Base-by-base conservation (phyloP, 805 yeast species). In the Soucietia sequanensis region DNA sequence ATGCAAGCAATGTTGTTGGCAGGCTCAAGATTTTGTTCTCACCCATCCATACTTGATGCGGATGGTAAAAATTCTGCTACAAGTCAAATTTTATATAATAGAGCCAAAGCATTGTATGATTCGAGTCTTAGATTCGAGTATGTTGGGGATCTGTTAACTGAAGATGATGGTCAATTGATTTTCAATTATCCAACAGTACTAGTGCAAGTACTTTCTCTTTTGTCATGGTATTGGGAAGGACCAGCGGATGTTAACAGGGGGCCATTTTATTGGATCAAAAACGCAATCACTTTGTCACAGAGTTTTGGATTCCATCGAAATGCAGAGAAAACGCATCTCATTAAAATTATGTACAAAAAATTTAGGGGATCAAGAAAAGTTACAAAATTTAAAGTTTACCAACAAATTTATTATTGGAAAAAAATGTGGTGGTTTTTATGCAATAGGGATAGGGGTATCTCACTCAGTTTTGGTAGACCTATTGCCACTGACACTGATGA, bases 111-210 rank as follows among this genome's bases (percentile, higher is more conserved):
- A n/a, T 17, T 41, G 19, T 38, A 22, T 19, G 37, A 38, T 30
- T n/a, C 42, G 12, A 32, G 24, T 20, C 5, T 33, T 12, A n/a
- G 17, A 6, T 36, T 43, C 21, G 43, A 41, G n/a, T 41, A 43
- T 19, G 39, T 30, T 8, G 47, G 37, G 14, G 33, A 29, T 19
- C 31, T 23, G 34, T 34, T 4, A 35, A 28, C 23, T 16, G 39
- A 31, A 8, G 40, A 41, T 12, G 34, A 25, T 11, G 38, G 43
- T 8, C 42, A 37, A 13, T 19, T 44, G 5, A 17, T 34, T 2
- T 44, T 41, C 35, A 34, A 32, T 18, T 37, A 38, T 31, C 44
- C 46, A 5, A 37, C 42, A n/a, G 42, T 44, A 3, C 17, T 37
- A 18, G 34, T 37, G 4, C 43, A 39, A 25, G 37, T 34, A 3